A percentile compares a stretch with the other conserved stretches of the same genome.
Conservation (phyloP, 2,329 filamentous ascomycete genomes). For the Plectosphaerella cucumerina region DNA sequence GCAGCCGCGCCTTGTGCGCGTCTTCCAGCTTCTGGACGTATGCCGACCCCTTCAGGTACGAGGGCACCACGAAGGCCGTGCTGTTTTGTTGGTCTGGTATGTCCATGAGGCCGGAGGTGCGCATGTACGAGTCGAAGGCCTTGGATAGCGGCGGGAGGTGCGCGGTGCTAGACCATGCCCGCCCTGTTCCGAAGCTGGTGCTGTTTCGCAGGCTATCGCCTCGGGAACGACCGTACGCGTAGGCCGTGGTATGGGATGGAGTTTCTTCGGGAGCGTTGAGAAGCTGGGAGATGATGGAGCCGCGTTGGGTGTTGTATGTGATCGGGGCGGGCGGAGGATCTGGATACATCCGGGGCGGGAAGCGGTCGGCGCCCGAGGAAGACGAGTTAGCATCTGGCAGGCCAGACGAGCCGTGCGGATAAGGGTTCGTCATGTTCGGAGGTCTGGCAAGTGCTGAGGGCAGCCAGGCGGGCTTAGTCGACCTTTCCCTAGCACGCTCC, state of each 20-base stretch:
- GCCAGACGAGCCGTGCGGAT: slow-evolving; percentile 27
- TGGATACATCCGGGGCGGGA: not conserved
- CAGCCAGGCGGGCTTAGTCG: slow-evolving; percentile 8
- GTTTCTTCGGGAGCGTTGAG: slow-evolving; percentile 41
- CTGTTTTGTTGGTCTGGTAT: slow-evolving; percentile 19
- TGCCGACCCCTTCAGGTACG: slow-evolving; percentile 73
- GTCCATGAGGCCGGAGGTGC: slow-evolving; percentile 19
- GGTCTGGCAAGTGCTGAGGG: slow-evolving; percentile 6
- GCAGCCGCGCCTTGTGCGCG: slow-evolving; percentile 57
- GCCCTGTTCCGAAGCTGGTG: slow-evolving; percentile 12
- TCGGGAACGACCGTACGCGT: too few relatives aligned
- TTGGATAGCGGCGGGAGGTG: slow-evolving; percentile 45
- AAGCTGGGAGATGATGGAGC: slow-evolving; percentile 50
- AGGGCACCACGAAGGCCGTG: slow-evolving; percentile 70
- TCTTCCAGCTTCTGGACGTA: slow-evolving; percentile 75
- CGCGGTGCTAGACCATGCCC: slow-evolving; percentile 11
- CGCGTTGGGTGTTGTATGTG: not conserved
- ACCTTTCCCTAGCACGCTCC: slow-evolving; percentile 6
- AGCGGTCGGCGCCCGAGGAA: slow-evolving; percentile 28
- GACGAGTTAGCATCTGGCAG: slow-evolving; percentile 33
- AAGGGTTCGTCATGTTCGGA: slow-evolving; percentile 39
- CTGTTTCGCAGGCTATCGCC: slow-evolving; percentile 11
- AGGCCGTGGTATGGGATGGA: too few relatives aligned
- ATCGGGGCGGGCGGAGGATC: slow-evolving; percentile 22
- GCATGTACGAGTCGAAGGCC: slow-evolving; percentile 47